Evolutionary conservation across 129 eudicot species (phyloP).

Genomic region (sunflower (Helianthus annuus)): DNA sequence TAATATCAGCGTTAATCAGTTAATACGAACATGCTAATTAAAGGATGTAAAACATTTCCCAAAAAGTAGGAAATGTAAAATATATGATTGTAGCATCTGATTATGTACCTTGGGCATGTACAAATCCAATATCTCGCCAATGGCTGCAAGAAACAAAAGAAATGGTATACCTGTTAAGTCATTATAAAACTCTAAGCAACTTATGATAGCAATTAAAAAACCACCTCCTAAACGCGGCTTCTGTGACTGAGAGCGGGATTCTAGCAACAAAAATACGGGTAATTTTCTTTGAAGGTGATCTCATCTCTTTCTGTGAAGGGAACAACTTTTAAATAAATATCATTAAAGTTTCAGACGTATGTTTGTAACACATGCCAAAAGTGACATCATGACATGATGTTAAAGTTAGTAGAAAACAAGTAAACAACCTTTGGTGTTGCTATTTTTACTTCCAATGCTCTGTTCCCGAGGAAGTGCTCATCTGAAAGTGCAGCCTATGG

Average conservation of each 20-base stretch:
- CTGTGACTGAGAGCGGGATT: conserved; percentile 74
- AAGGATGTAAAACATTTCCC: background rate
- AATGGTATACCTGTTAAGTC: background rate
- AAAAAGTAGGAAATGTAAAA: background rate
- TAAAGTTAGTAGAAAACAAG: conserved; percentile 24
- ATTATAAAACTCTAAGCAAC: conserved; percentile 1
- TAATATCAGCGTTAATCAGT: background rate
- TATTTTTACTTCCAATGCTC: conserved; percentile 90
- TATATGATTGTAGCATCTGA: conserved; percentile 6
- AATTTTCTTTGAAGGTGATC: conserved; percentile 72
- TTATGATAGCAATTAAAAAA: conserved; percentile 7
- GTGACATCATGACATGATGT: conserved; percentile 2
- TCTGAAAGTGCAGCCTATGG: conserved; percentile 70
- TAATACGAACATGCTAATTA: no score
- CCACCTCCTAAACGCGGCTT: conserved; percentile 72
- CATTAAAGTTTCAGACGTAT: conserved; percentile 5
- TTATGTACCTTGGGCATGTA: conserved; percentile 94
- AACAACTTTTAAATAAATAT: conserved; percentile 5
- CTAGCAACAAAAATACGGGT: conserved; percentile 92
- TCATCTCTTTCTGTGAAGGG: conserved; percentile 71
- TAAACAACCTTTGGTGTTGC: conserved; percentile 93
- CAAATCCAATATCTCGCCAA: conserved; percentile 85
- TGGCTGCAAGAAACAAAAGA: conserved; percentile 56
- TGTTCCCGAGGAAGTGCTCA: conserved; percentile 84
- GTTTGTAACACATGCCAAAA: conserved; percentile 4